Evolutionary conservation across 305 asterid genomes (phyloP).

Genomic region (Plantago coronopus): DNA sequence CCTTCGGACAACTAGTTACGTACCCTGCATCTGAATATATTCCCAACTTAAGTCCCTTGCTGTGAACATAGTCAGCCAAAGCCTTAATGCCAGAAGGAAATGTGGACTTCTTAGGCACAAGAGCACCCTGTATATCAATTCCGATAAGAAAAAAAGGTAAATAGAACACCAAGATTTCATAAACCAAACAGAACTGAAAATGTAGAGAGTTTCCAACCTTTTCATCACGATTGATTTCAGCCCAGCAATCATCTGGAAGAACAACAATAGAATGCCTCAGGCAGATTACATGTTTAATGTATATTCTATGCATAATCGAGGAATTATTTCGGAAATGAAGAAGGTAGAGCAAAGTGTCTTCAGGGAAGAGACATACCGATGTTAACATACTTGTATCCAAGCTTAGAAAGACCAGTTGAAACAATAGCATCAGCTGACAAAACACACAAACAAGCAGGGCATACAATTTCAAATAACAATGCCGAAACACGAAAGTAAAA

Average conservation of each 20-base stretch:
- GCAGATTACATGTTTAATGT: constrained; percentile 9
- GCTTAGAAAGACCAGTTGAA: constrained; percentile 72
- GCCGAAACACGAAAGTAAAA: not conserved
- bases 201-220: constrained; percentile 32
- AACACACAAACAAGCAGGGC: constrained; percentile 6
- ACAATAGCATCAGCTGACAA: constrained; percentile 73
- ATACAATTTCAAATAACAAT: not conserved
- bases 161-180: constrained; percentile 9
- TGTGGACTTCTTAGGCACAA: constrained; percentile 65
- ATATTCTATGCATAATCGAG: not conserved
- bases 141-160: not conserved
- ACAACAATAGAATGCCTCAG: constrained; percentile 16
- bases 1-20: too few relatives aligned
- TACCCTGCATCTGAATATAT: constrained; percentile 96
- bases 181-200: not conserved
- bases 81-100: constrained; percentile 94
- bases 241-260: constrained; percentile 87
- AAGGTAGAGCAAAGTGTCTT: not conserved
- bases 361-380: constrained; percentile 44
- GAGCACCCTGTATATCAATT: constrained; percentile 50
- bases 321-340: not conserved
- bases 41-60: constrained; percentile 87
- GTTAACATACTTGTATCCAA: constrained; percentile 63
- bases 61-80: constrained; percentile 77
- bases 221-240: constrained; percentile 52